Base-by-base conservation (phyloP, 2,329 filamentous ascomycete species). In the Capronia epimyces region DNA sequence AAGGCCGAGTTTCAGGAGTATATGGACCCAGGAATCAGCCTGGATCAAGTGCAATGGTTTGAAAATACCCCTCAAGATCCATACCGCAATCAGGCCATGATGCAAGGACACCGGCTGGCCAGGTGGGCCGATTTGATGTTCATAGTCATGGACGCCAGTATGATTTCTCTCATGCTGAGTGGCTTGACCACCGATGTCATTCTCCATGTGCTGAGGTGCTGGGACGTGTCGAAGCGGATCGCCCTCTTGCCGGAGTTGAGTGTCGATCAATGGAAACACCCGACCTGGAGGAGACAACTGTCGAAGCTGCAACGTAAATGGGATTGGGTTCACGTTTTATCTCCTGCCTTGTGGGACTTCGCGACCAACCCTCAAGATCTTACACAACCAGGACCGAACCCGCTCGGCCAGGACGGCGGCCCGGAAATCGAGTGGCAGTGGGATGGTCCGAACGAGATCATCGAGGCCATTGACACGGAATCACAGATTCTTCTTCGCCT, bases 181-280 rank as follows among this genome's bases (percentile, higher is more conserved):
- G 90, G 90, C 46, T 79, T 91, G 50, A 84, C 87, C 2, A 88
- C 88, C 63, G 94, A 84, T 24, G 76, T 95, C 47, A 75, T 94
- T 6, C 76, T 94, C 46, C 86, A 91, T 60, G 80, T 95, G 1
- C 67, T 96, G 43, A 80, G 90, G 46, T 86, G 87, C 49, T 96
- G 90, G 90, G 84, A 94, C 62, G 82, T 86, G 0, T 84, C 84
- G 5, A 95, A 95, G 70, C 86, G 84, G 61, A 86, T 95, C 24
- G 71, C 95, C 43, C 72, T 96, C 50, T 83, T 95, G 5, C 89
- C 90, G 0, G 88, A 87, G 58, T 94, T 96, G 89, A 91, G 87
- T 27, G 82, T 81, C 1, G 79, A 86, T 53, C 89, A 91, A 82
- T 95, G 89, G 89, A 83, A 90, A 64, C 89, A 93, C 62, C 88